phyloP scores from a whole-genome alignment of 148 eudicot species.

The Silene uniflora region DNA sequence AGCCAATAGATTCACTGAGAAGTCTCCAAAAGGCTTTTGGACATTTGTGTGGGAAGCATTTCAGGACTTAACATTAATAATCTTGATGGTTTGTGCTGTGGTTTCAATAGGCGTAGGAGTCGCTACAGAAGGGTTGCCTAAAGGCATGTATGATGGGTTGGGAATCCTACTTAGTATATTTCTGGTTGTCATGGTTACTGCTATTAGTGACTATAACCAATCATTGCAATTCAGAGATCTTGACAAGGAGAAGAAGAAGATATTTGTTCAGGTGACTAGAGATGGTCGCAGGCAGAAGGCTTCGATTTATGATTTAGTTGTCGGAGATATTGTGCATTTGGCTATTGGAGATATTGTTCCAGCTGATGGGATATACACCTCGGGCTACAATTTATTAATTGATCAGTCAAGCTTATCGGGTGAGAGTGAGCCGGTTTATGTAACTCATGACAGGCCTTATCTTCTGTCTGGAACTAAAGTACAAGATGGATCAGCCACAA shows the following conservation, averaged over 20 bases:
- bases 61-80: conserved; percentile 82
- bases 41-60: conserved; percentile 88
- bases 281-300: conserved; percentile 69
- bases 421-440: conserved; percentile 67
- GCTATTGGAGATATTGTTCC: conserved; percentile 86
- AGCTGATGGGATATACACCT: conserved; percentile 79
- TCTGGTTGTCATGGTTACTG: conserved; percentile 79
- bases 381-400: conserved; percentile 75
- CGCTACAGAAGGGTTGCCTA: conserved; percentile 82
- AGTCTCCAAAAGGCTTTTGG: conserved; percentile 80
- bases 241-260: conserved; percentile 89
- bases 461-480: conserved; percentile 82
- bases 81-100: conserved; percentile 87
- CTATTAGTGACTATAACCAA: conserved; percentile 83
- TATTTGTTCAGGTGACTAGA: conserved; percentile 71
- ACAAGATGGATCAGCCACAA: conserved; percentile 85
- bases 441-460: conserved; percentile 57
- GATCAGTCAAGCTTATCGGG: conserved; percentile 94
- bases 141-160: conserved; percentile 79
- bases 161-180: conserved; percentile 75
- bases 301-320: conserved; percentile 77
- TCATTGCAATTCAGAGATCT: conserved; percentile 82
- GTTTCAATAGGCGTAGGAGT: conserved; percentile 83
- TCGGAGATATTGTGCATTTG: conserved; percentile 80
- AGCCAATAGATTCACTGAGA: conserved; percentile 61